phyloP scores from a whole-genome alignment of 177 flowering plant genomes.

The Tripterygium wilfordii region DNA sequence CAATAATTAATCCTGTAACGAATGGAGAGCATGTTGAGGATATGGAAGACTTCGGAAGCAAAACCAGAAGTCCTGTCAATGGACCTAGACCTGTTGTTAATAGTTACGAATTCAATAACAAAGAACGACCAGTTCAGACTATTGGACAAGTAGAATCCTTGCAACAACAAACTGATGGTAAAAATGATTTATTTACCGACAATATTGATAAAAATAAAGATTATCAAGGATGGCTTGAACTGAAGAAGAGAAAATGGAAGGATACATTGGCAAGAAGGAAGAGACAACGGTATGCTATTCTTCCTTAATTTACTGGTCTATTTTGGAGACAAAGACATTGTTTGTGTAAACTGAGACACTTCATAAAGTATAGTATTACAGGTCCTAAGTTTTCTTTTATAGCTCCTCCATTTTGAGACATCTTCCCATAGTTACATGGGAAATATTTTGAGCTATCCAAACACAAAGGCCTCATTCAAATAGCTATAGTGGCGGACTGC shows the following conservation, averaged over 20 bases:
- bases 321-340: no score
- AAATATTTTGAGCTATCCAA: no score
- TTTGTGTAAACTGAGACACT: no score
- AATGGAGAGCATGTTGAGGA: conserved; percentile 42
- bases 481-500: no score
- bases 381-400: no score
- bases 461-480: no score
- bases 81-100: conserved; percentile 71
- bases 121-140: conserved; percentile 17
- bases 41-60: conserved; percentile 67
- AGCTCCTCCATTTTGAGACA: no score
- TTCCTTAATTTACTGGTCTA: background rate
- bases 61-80: conserved; percentile 19
- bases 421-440: no score
- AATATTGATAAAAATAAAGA: conserved; percentile 67
- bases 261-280: conserved; percentile 64
- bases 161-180: conserved; percentile 18
- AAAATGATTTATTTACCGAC: conserved; percentile 19
- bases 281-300: conserved; percentile 53
- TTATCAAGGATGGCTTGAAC: conserved; percentile 92
- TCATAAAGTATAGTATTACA: no score
- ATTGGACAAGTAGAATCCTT: conserved; percentile 10
- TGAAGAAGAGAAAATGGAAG: conserved; percentile 91
- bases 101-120: conserved; percentile 44
- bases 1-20: conserved; percentile 8